Conservation (phyloP, 768 basidiomycete species). For the Podaxis sp. region DNA sequence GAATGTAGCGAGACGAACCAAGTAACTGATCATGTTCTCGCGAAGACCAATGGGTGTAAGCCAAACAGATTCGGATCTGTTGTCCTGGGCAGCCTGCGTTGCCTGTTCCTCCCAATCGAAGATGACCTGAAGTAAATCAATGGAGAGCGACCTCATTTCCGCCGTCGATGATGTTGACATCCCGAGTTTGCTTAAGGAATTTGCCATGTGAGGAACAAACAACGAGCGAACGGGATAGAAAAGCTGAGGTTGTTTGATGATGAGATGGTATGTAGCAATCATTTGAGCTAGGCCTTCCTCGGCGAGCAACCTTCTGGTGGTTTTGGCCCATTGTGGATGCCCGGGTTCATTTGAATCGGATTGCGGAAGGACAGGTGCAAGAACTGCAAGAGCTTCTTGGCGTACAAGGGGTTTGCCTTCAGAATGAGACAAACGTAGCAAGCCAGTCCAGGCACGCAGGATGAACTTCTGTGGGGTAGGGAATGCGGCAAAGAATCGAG, state of each 20-base stretch:
- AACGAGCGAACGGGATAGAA: slow-evolving; percentile 92
- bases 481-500: slow-evolving; percentile 87
- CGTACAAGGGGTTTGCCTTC: slow-evolving; percentile 77
- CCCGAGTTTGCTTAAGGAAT: slow-evolving; percentile 85
- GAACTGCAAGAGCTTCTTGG: slow-evolving; percentile 78
- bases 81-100: slow-evolving; percentile 23
- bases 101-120: slow-evolving; percentile 89
- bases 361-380: slow-evolving; percentile 77
- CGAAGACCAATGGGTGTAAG: slow-evolving; percentile 73
- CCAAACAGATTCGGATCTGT: slow-evolving; percentile 38
- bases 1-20: slow-evolving; percentile 84
- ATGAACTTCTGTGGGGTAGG: slow-evolving; percentile 91
- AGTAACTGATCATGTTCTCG: slow-evolving; percentile 91
- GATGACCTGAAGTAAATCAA: slow-evolving; percentile 89
- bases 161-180: slow-evolving; percentile 62
- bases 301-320: slow-evolving; percentile 76
- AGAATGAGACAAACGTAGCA: slow-evolving; percentile 69
- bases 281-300: slow-evolving; percentile 80
- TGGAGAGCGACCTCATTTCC: slow-evolving; percentile 82
- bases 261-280: slow-evolving; percentile 85
- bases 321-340: slow-evolving; percentile 79
- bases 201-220: slow-evolving; percentile 92
- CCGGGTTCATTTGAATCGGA: slow-evolving; percentile 53
- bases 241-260: slow-evolving; percentile 84
- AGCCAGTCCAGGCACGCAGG: slow-evolving; percentile 83